Evolutionary conservation across 306 rosid species (phyloP), one percentile per base, ranked within the genome.

Genomic region (Trichosanthes cucumerina): DNA sequence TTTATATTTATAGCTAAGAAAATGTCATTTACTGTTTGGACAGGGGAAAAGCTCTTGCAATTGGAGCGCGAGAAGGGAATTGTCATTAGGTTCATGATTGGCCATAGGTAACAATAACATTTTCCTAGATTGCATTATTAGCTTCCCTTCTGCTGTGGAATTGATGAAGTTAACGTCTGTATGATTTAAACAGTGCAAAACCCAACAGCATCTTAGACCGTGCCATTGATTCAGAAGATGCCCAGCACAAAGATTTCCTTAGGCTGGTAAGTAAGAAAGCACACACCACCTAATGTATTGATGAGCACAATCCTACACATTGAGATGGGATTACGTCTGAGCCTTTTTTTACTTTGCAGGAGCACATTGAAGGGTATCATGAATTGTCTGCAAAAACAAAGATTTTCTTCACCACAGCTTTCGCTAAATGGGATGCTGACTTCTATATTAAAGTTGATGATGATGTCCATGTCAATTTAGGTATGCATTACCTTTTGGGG

Each of bases 61-160:
- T 84, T 95, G 93, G 99, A 95, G 84, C 88, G 87, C 19, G 97
- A 92, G 88, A 95, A 95, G 86, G 99, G 99, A 68, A 92, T 95
- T 76, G 86, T 95, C 75, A 88, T 95, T 82, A 90, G 97, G 74
- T 95, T 95, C 89, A 95, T 89, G 92, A 95, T 95, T 83, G 99
- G 99, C 79, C 97, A 95, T 87, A 95, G 97, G 97, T 95, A 84
- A 46, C 6, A 31, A 18, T 78, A 19, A 39, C 34, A 39, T 77
- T 21, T 10, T 7, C 39, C 52, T 31, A 39, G 21, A 24, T 41
- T 23, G 10, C 53, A 15, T 26, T 47, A 65, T 16, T 26, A 78
- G 52, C 56, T 68, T 52, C 33, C 57, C 53, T 59, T 65, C 36
- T 47, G 38, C 34, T 19, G 13, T 44, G 88, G 64, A 77, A 72